phyloP scores from a whole-genome alignment of 1,284 basidiomycete species.

The Ustilago lituana region DNA sequence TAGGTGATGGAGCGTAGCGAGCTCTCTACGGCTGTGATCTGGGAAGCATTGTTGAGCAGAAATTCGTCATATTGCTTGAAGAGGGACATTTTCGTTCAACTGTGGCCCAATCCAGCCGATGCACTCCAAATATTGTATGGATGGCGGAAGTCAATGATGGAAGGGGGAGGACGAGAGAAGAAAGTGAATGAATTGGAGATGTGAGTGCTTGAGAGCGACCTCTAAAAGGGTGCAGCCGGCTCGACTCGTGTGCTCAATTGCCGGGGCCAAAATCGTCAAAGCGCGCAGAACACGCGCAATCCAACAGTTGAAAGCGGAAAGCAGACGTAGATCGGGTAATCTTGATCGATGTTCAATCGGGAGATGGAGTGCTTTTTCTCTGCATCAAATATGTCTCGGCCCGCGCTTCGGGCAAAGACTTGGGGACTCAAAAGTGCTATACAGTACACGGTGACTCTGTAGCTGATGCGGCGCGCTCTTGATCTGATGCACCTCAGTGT shows the following conservation, averaged over 20 bases:
- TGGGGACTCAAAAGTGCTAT: no score
- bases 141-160: neutral
- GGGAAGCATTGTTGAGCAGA: constrained; percentile 62
- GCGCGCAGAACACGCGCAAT: constrained; percentile 7
- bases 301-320: neutral
- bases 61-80: constrained; percentile 63
- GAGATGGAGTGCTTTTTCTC: no score
- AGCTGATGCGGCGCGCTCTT: no score
- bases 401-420: no score
- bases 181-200: no score
- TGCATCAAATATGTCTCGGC: no score
- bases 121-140: neutral
- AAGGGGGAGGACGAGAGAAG: neutral
- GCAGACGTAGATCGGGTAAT: no score
- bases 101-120: neutral
- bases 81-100: constrained; percentile 46
- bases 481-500: no score
- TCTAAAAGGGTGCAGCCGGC: no score
- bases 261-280: constrained; percentile 1
- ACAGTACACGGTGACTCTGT: no score
- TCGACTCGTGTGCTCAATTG: constrained; percentile 12
- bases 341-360: no score
- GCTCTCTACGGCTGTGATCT: constrained; percentile 83
- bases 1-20: constrained; percentile 88
- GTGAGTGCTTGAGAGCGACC: no score